Percentiles rank a stretch among this genome's conserved stretches.
Evolutionary conservation across 495 filamentous ascomycete species (phyloP).

Genomic region (Xylaria venustula): DNA sequence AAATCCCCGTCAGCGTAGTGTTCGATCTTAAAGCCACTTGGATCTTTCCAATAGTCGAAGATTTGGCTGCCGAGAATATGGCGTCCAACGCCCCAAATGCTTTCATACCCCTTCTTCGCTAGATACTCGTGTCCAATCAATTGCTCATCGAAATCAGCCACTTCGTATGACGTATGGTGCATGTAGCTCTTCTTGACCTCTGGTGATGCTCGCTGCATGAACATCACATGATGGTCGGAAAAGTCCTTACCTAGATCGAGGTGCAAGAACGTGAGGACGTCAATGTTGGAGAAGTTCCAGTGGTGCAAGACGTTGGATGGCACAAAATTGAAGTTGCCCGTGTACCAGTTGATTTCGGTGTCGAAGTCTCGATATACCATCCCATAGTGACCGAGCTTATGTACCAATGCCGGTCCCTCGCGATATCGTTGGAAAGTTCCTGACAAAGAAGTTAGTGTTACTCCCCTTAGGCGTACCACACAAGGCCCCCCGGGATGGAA

Average conservation of each 20-base stretch:
- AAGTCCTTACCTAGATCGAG: conserved; percentile 17
- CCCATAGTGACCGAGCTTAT: conserved; percentile 64
- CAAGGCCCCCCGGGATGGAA: not conserved
- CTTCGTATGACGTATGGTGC: conserved; percentile 60
- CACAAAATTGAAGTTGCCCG: conserved; percentile 56
- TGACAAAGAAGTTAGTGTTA: not conserved
- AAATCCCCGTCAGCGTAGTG: conserved; percentile 58
- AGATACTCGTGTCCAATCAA: conserved; percentile 60
- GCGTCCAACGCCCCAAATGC: conserved; percentile 60
- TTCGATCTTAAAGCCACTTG: conserved; percentile 49
- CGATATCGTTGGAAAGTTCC: conserved; percentile 15
- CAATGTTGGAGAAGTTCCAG: conserved; percentile 12
- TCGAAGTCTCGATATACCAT: conserved; percentile 51
- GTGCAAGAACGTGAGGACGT: conserved; percentile 17
- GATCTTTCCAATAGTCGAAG: conserved; percentile 61
- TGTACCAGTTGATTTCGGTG: conserved; percentile 51
- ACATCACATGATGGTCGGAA: conserved; percentile 57
- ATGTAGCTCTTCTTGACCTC: conserved; percentile 42
- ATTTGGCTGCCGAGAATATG: conserved; percentile 53
- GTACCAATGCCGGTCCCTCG: conserved; percentile 50
- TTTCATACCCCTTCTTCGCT: conserved; percentile 48
- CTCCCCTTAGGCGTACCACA: not conserved
- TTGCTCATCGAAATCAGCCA: conserved; percentile 62
- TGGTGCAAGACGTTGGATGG: conserved; percentile 27
- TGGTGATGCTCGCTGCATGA: conserved; percentile 43